A percentile compares a stretch with the other conserved stretches of the same genome.
Evolutionary conservation across 345 rosid genomes (phyloP).

Genomic region (Salix dunnii): DNA sequence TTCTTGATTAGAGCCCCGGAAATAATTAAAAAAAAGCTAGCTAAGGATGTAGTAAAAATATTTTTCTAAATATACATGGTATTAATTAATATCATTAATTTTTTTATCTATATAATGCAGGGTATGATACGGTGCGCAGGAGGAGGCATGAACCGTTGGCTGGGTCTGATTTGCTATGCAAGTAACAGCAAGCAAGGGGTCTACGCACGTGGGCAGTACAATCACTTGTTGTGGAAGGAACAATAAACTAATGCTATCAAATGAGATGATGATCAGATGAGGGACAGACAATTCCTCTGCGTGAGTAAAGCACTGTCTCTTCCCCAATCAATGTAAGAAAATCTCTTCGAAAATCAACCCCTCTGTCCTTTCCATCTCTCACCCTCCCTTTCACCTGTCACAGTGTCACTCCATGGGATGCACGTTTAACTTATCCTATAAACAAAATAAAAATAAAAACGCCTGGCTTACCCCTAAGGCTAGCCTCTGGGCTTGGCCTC

Average conservation of each 20-base stretch:
- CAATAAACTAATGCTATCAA: too few species aligned
- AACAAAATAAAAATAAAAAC: not conserved
- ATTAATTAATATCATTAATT: not conserved
- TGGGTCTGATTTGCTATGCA: conserved; percentile 31
- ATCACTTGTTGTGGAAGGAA: conserved; percentile 18
- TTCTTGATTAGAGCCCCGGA: too few species aligned
- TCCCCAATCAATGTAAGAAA: conserved; percentile 28
- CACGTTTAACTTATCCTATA: conserved; percentile 20
- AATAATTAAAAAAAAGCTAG: too few species aligned
- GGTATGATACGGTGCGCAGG: not conserved
- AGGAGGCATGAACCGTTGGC: conserved; percentile 38
- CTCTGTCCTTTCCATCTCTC: conserved; percentile 5
- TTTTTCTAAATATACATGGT: too few species aligned
- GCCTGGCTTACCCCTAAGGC: conserved; percentile 5
- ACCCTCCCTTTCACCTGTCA: not conserved
- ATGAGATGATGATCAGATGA: not conserved
- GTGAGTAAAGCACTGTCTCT: conserved; percentile 22
- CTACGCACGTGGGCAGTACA: conserved; percentile 48
- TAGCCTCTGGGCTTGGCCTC: too few species aligned
- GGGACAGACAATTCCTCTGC: conserved; percentile 25
- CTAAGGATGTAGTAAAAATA: too few species aligned
- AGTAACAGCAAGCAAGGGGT: conserved; percentile 37
- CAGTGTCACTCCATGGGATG: conserved; percentile 2
- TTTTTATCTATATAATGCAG: too few species aligned
- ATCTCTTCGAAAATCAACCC: conserved; percentile 39